phyloP scores from a whole-genome alignment of 345 rosid genomes.

The Rhizophora mangle region DNA sequence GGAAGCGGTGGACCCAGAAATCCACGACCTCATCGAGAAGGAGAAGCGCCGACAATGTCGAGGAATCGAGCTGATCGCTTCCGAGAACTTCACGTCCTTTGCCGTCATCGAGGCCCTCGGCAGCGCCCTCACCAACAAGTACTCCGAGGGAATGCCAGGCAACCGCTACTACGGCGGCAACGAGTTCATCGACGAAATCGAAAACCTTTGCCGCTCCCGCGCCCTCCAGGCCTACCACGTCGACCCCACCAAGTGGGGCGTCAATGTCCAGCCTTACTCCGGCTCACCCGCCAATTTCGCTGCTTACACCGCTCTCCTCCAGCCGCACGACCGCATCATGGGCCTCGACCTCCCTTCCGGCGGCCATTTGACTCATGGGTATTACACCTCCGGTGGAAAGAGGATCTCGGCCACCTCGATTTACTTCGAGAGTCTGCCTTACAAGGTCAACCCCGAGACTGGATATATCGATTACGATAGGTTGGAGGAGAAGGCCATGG shows the following conservation, averaged over 20 bases:
- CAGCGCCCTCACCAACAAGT: constrained; percentile 93
- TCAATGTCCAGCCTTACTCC: constrained; percentile 97
- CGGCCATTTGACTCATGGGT: constrained; percentile 95
- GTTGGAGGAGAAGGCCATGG: constrained; percentile 98
- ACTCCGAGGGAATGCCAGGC: constrained; percentile 99
- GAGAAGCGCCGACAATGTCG: constrained; percentile 96
- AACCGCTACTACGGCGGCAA: constrained; percentile 99
- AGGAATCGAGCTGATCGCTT: constrained; percentile 93
- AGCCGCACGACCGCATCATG: constrained; percentile 98
- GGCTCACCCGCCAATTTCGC: constrained; percentile 99
- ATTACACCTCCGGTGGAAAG: constrained; percentile 94
- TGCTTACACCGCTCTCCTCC: constrained; percentile 91
- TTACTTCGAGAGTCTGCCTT: constrained; percentile 98
- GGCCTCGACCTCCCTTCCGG: constrained; percentile 97
- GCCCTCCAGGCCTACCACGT: constrained; percentile 77
- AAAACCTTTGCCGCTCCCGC: constrained; percentile 87
- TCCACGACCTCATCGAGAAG: constrained; percentile 93
- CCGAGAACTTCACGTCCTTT: constrained; percentile 93
- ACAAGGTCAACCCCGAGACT: constrained; percentile 77
- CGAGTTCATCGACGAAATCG: constrained; percentile 91
- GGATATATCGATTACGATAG: constrained; percentile 90
- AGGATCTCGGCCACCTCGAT: constrained; percentile 99
- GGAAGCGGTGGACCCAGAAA: constrained; percentile 66
- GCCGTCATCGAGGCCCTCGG: constrained; percentile 99
- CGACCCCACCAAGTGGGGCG: constrained; percentile 82